Conservation (phyloP, 805 yeast species). For the Candida verbasci region DNA sequence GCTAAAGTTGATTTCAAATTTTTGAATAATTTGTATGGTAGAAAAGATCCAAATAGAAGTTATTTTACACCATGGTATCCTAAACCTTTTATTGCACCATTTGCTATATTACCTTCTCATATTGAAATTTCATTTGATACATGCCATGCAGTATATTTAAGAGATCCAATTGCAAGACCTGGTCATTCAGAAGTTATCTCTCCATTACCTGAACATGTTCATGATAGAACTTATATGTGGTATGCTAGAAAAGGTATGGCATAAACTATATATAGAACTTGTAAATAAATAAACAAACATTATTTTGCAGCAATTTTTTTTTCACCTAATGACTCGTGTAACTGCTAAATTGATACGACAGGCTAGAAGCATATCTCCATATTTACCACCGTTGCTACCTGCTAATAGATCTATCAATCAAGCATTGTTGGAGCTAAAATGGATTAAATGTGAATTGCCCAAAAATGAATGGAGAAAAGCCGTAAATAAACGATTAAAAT, state of each 20-base stretch:
- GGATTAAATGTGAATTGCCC: conserved; percentile 63
- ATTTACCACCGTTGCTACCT: conserved; percentile 29
- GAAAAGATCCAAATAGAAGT: conserved; percentile 68
- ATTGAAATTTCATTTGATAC: conserved; percentile 85
- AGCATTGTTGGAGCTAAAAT: conserved; percentile 56
- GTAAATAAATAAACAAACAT: background rate
- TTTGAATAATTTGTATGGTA: conserved; percentile 77
- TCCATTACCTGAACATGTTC: conserved; percentile 77
- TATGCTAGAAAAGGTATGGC: conserved; percentile 70
- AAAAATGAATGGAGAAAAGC: conserved; percentile 46
- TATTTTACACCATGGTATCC: conserved; percentile 98
- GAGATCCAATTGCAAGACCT: conserved; percentile 96
- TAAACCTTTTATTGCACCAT: conserved; percentile 87
- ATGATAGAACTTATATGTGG: conserved; percentile 93
- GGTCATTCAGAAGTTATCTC: conserved; percentile 94
- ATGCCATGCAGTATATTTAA: conserved; percentile 93
- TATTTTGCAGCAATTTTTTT: background rate
- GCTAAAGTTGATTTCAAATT: conserved; percentile 65
- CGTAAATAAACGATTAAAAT: conserved; percentile 44
- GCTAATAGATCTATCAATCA: conserved; percentile 26
- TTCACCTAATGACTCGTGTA: conserved; percentile 26
- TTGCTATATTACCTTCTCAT: conserved; percentile 89
- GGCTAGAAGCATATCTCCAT: conserved; percentile 21
- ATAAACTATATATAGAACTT: conserved; percentile 6
- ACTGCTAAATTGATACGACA: conserved; percentile 21